These are phyloP conservation scores for Aristolochia contorta DNA, from an alignment of 164 flowering plant genomes.

Conservation along the genomic window DNA sequence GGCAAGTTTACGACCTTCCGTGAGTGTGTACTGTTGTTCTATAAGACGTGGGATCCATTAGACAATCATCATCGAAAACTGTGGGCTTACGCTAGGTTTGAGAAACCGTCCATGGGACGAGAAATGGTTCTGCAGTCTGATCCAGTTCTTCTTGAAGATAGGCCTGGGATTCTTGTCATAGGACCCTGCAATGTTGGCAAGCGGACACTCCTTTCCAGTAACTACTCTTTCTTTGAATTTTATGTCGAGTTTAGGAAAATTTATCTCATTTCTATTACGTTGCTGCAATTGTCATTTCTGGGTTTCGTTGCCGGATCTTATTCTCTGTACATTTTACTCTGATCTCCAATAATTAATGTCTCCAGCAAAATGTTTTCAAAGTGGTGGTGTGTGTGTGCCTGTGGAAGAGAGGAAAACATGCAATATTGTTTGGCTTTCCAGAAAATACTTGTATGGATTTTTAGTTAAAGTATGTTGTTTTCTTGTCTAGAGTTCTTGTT, in stretches of 20 bases:
- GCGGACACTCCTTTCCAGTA: slow-evolving; percentile 73
- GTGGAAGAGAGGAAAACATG: not conserved
- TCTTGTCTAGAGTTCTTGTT: too few species aligned
- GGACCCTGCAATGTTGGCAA: slow-evolving; percentile 79
- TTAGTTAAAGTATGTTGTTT: too few species aligned
- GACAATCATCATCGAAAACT: too few species aligned
- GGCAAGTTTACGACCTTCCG: too few species aligned
- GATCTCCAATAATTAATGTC: not conserved
- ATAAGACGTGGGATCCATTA: too few species aligned
- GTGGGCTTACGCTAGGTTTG: not conserved
- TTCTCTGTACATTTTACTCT: not conserved
- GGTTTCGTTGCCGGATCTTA: not conserved
- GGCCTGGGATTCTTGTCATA: slow-evolving; percentile 54
- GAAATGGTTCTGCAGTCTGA: slow-evolving; percentile 9
- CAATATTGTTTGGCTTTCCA: too few species aligned
- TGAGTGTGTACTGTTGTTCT: too few species aligned
- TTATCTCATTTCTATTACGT: not conserved
- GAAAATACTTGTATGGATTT: too few species aligned
- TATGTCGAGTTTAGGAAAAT: slow-evolving; percentile 1
- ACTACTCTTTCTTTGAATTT: slow-evolving; percentile 3
- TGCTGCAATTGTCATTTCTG: not conserved
- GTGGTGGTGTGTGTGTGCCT: not conserved
- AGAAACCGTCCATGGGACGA: slow-evolving; percentile 3
- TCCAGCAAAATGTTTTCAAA: not conserved
- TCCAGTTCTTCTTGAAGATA: slow-evolving; percentile 20